A percentile compares a stretch with the other conserved stretches of the same genome.
Conservation (phyloP, 208 protist genomes). For the Acanthamoeba royreba region DNA sequence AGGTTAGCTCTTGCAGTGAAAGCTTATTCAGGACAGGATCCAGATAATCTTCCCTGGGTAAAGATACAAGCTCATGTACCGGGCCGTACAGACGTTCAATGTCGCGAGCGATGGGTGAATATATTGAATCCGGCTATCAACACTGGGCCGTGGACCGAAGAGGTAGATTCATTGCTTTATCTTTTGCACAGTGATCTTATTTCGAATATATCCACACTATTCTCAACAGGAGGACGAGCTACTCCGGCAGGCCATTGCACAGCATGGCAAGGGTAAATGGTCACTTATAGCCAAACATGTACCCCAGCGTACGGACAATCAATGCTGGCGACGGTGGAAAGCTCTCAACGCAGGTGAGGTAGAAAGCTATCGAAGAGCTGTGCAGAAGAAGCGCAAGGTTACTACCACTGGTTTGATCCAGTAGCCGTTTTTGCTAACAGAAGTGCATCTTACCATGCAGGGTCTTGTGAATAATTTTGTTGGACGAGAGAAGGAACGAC, state of each 20-base stretch:
- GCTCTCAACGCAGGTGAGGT: slow-evolving; percentile 56
- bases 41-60: slow-evolving; percentile 61
- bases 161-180: slow-evolving; percentile 18
- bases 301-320: slow-evolving; percentile 73
- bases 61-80: slow-evolving; percentile 70
- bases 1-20: slow-evolving; percentile 58
- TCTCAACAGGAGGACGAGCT: slow-evolving; percentile 57
- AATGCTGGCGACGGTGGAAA: slow-evolving; percentile 81
- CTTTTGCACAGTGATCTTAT: no score
- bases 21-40: slow-evolving; percentile 56
- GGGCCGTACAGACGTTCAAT: slow-evolving; percentile 77
- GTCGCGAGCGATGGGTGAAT: slow-evolving; percentile 77
- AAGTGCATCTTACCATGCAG: not conserved
- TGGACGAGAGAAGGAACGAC: slow-evolving; percentile 69
- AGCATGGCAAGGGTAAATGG: slow-evolving; percentile 69
- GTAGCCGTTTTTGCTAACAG: not conserved
- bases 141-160: slow-evolving; percentile 58
- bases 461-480: slow-evolving; percentile 69
- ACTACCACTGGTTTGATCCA: no score
- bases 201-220: no score
- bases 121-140: slow-evolving; percentile 68
- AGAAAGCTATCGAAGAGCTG: slow-evolving; percentile 41
- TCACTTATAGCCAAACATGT: slow-evolving; percentile 52
- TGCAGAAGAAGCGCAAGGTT: slow-evolving; percentile 12
- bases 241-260: slow-evolving; percentile 34